phyloP scores from a whole-genome alignment of 495 filamentous ascomycete species.

The Trichoderma orchidacearum region DNA sequence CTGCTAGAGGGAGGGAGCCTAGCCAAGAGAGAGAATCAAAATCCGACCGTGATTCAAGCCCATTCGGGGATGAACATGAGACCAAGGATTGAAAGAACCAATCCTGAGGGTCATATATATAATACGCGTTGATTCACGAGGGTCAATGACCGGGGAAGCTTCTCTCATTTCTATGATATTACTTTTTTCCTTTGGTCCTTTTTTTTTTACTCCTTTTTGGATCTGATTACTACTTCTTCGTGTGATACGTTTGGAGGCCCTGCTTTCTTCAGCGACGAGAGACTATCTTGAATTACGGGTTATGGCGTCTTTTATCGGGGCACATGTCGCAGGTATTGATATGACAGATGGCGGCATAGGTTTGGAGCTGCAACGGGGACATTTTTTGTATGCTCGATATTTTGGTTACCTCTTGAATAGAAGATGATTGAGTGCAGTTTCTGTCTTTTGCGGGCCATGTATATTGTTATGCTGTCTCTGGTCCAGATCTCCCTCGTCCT shows the following conservation, averaged over 20 bases:
- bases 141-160: neutral
- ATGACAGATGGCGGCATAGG: neutral
- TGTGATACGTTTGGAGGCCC: neutral
- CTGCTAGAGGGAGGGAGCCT: neutral
- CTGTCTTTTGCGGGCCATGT: too few relatives aligned
- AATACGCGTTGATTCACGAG: neutral
- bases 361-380: neutral
- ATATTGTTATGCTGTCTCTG: too few relatives aligned
- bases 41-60: conserved; percentile 25
- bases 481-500: too few relatives aligned
- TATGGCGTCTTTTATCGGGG: neutral
- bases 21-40: neutral
- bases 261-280: neutral
- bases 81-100: conserved; percentile 18
- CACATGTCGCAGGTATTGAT: neutral
- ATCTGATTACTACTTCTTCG: neutral
- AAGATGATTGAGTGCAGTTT: too few relatives aligned
- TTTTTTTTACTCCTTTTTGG: neutral
- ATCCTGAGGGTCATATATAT: conserved; percentile 3
- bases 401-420: neutral
- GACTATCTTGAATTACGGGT: neutral
- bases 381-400: neutral
- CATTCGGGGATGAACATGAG: conserved; percentile 44
- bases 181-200: neutral
- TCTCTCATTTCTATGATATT: too few relatives aligned